Base-by-base conservation (phyloP, 139 green algal genomes). In the Astrephomene gubernaculifera region DNA sequence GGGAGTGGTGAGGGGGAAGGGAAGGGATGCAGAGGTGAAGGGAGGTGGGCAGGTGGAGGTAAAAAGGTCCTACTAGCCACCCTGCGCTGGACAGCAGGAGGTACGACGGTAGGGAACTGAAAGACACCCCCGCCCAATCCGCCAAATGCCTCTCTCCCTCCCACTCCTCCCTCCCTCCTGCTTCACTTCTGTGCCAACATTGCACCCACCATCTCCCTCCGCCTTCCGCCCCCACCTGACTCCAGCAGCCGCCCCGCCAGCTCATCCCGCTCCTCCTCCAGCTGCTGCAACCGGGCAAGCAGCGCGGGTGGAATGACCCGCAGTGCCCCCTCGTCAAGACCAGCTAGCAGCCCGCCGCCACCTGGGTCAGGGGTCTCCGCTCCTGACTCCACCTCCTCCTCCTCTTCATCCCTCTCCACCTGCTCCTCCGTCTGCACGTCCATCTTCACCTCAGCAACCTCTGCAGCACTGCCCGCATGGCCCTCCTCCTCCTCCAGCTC, bases 211-310 rank as follows among this genome's bases (percentile, higher is more conserved):
- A n/a, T n/a, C n/a, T n/a, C n/a, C n/a, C n/a, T n/a, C n/a, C n/a
- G n/a, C n/a, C n/a, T n/a, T n/a, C n/a, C n/a, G n/a, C n/a, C n/a
- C n/a, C n/a, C 33, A 81, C 72, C 72, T 25, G 76, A 73, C n/a
- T 73, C 76, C 5, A 83, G 43, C 61, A 83, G 61, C 19, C 76
- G 64, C 0, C 61, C 76, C n/a, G 76, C 76, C 61, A 83, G 76
- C 76, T 83, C 76, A 17, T 83, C 76, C 17, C 76, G 76, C 43
- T 83, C 76, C 60, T 83, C 76, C 76, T 83, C 76, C n/a, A 83
- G 54, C 60, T 74, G 76, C 76, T 83, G 76, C 60, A 83, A 61
- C 2, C 49, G 61, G 6, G 35, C 12, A 60, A 83, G 60, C 61
- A 83, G 61, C 60, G 41, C 76, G 19, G 60, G 76, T 6, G 76